Base-by-base conservation (phyloP, 2,329 filamentous ascomycete genomes). In the Venturia aucupariae region DNA sequence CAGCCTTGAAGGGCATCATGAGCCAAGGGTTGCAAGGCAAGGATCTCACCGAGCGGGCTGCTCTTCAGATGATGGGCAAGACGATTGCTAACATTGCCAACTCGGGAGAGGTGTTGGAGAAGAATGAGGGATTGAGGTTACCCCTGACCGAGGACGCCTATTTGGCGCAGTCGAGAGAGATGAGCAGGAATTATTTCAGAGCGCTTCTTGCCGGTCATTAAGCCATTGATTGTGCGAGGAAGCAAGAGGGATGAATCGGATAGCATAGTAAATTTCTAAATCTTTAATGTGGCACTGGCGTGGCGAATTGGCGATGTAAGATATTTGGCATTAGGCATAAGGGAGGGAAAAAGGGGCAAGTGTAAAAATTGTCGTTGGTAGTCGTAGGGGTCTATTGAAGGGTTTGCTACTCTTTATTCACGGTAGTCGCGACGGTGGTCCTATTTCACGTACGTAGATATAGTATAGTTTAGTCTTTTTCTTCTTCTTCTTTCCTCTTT, bases 41-140 rank as follows among this genome's bases (percentile, higher is more conserved):
- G 64, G 74, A 81, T 17, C 75, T 85, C 7, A 77, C 79, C 63
- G 79, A 82, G 65, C 76, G 85, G 63, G 90, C 92, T 51, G 90
- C 91, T 0, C 82, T 93, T 63, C 86, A 88, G 68, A 91, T 95
- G 71, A 96, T 96, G 83, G 88, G 88, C 59, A 85, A 85, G 63
- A 81, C 86, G 57, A 85, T 93, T 66, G 89, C 89, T 11, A 82
- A 83, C 67, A 83, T 61, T 55, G 7, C 61, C 32, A 41, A 54
- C 10, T 32, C 54, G 39, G 59, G 19, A 6, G 64, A 79, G 77
- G 75, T 79, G 67, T 73, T 24, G 19, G 13, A 55, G 27, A 42
- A 80, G 65, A 75, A 77, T 15, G 77, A 78, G 63, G 80, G 89
- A 39, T 76, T 88, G 39, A 78, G 80, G 60, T 75, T 89, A 44